Evolutionary conservation across 148 eudicot genomes (phyloP), one percentile per base, ranked within the genome.

Genomic region (Arctostaphylos glauca): DNA sequence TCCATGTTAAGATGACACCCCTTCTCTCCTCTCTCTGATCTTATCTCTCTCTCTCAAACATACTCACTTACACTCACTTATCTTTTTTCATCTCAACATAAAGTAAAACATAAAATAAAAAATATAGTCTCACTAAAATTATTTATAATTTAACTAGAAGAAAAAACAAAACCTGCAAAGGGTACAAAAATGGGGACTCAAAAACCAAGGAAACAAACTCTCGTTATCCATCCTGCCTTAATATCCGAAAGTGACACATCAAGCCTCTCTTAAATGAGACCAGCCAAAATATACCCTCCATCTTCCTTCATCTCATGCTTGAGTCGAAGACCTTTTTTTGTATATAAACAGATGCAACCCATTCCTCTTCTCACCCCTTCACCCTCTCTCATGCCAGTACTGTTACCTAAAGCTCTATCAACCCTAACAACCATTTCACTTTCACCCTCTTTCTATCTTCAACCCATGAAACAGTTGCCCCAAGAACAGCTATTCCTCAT

Each of bases 171-270:
- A 16, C 25, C 46, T 62, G 55, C 38, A 46, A 62, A 47, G 3
- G 59, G 18, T 16, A 59, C 62, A 38, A 16, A 74, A 44, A 41
- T 23, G 67, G 64, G 64, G 46, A 83, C 88, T 80, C 85, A 67
- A 68, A 85, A 88, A 62, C 87, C 86, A 86, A 87, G 89, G 70
- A 89, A 90, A 89, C 89, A 90, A 88, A 90, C 84, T 87, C 86
- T 89, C 87, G 87, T 86, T 81, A 85, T 85, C 90, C 90, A 55
- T 58, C 84, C 92, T 87, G 86, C 86, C 74, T 76, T 58, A 13
- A 38, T 8, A n/a, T 16, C 48, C 81, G 95, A 92, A 85, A 88
- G 81, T 85, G 95, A 92, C 92, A 72, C 86, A 68, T 91, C 92
- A 90, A 79, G 90, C 75, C 86, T 68, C 75, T 56, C 80, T 60